Base-by-base conservation (phyloP, 1,139 yeast species). In the Magnusiomyces tetraspermus region DNA sequence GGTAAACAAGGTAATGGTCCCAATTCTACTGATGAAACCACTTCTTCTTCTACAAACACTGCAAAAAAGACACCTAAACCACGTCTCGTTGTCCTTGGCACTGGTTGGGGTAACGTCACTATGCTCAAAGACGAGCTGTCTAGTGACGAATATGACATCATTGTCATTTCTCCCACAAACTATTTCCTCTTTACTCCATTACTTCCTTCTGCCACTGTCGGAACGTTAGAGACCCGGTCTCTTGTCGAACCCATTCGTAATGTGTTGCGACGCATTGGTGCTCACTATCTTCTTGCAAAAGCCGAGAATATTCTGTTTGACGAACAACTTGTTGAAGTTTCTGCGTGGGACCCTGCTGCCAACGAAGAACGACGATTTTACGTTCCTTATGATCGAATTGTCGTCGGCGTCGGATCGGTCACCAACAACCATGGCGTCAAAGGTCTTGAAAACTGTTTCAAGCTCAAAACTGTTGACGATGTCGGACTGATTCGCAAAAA, bases 371-470 rank as follows among this genome's bases (percentile, higher is more conserved):
- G 61, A 19, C 59, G 64, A 50, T 80, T 79, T 61, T 80, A 80
- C 62, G 76, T 81, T 17, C 84, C 84, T 17, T 81, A 80, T 60
- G 86, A 81, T 63, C 79, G 80, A 61, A 69, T 81, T 44, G 81
- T 81, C 22, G 71, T 81, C 56, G 84, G 81, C 8, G 83, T 80
- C 42, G 86, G 85, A 33, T 81, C 84, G 17, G 76, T 78, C 48
- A 72, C 83, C 44, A 80, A 81, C 60, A 78, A 84, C 4, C 83
- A 79, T 60, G 85, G 85, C 55, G 85, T 80, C 40, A 77, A 78
- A 57, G 85, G 86, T 21, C 69, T 81, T 53, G 75, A 80, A 63
- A 65, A 77, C 65, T 77, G 83, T 58, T 70, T 76, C 62, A 78
- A 78, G 57, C 68, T 81, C 64, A 81, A 81, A 65, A 79, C 82